phyloP scores from a whole-genome alignment of 2,329 filamentous ascomycete species.

The Scedosporium boydii region DNA sequence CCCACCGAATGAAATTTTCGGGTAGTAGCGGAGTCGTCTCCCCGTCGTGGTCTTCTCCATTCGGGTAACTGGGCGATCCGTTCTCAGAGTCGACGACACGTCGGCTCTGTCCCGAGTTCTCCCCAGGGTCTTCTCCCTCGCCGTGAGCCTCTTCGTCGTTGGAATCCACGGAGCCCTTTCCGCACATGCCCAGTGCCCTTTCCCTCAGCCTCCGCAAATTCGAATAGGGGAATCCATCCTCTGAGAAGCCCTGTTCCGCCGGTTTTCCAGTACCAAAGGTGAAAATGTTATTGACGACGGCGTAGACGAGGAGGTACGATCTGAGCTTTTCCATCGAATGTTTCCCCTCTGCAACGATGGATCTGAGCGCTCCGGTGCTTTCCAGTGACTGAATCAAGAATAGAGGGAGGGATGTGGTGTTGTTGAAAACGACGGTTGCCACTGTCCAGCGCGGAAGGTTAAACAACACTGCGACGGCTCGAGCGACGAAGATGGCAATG shows the following conservation, averaged over 20 bases:
- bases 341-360: constrained; percentile 31
- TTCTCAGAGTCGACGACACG: not conserved
- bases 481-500: not conserved
- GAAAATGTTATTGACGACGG: constrained; percentile 52
- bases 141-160: not conserved
- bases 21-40: not conserved
- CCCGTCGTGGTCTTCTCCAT: not conserved
- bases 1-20: not conserved
- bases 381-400: constrained; percentile 31
- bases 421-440: constrained; percentile 37
- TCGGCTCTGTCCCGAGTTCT: not conserved
- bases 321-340: constrained; percentile 45
- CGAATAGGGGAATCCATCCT: constrained; percentile 7
- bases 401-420: constrained; percentile 36
- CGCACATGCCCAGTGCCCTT: not conserved
- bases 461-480: constrained; percentile 12
- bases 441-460: constrained; percentile 36
- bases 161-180: not conserved
- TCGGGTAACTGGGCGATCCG: not conserved
- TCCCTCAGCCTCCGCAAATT: not conserved
- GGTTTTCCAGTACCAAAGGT: constrained; percentile 51
- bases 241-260: constrained; percentile 16
- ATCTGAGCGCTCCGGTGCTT: constrained; percentile 44
- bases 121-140: not conserved
- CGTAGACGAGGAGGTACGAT: constrained; percentile 57